Evolutionary conservation across 352 stramenopile genomes (phyloP).

Genomic region (Globisporangium recalcitrans): DNA sequence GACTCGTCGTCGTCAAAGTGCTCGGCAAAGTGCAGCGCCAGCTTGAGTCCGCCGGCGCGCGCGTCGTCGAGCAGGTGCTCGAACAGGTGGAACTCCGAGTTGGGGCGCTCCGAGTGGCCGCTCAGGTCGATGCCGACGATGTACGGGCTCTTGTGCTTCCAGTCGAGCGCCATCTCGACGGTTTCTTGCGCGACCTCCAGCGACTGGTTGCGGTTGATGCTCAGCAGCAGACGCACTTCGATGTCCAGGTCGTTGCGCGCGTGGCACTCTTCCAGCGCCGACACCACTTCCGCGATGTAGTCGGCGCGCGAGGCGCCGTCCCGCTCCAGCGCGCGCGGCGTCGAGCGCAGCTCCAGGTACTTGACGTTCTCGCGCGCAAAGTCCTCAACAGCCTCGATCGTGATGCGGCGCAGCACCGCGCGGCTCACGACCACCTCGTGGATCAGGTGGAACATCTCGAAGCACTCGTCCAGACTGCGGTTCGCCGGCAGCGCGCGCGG

Average conservation of each 20-base stretch:
- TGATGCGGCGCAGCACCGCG: slow-evolving; percentile 53
- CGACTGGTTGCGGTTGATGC: slow-evolving; percentile 75
- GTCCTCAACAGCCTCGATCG: slow-evolving; percentile 79
- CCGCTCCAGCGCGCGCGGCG: slow-evolving; percentile 49
- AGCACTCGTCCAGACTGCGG: slow-evolving; percentile 78
- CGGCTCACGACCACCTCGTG: slow-evolving; percentile 76
- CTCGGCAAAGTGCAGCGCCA: slow-evolving; percentile 92
- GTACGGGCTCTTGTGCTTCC: slow-evolving; percentile 40
- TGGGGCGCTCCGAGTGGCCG: slow-evolving; percentile 68
- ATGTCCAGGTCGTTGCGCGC: slow-evolving; percentile 57
- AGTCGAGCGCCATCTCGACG: slow-evolving; percentile 49
- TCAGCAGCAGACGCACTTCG: slow-evolving; percentile 70
- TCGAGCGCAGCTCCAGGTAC: slow-evolving; percentile 85
- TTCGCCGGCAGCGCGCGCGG: slow-evolving; percentile 34
- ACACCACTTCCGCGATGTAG: slow-evolving; percentile 70
- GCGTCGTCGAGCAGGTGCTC: slow-evolving; percentile 67
- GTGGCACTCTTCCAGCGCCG: slow-evolving; percentile 57
- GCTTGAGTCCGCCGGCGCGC: slow-evolving; percentile 64
- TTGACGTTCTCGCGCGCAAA: slow-evolving; percentile 75
- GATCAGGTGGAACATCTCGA: slow-evolving; percentile 86
- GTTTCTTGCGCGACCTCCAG: slow-evolving; percentile 61
- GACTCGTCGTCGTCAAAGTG: slow-evolving; percentile 83
- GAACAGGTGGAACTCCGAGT: slow-evolving; percentile 86
- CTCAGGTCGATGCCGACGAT: slow-evolving; percentile 86
- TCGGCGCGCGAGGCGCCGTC: slow-evolving; percentile 53